Evolutionary conservation across 225 moss, liverwort and hornwort species (phyloP).

Genomic region (Thuidium tamariscinum): DNA sequence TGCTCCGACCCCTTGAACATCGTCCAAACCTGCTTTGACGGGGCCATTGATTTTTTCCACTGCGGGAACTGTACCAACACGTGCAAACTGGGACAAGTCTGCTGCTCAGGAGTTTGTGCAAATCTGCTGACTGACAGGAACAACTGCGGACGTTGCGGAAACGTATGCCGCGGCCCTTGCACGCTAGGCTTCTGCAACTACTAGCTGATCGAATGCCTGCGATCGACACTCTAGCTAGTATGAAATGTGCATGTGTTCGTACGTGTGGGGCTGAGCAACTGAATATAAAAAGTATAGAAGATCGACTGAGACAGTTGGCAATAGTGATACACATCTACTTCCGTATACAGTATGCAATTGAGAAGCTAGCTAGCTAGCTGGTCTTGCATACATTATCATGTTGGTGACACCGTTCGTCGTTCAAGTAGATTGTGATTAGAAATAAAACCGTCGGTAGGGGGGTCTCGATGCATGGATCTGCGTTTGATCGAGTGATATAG

Average conservation of each 20-base stretch:
- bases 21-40: too few species aligned
- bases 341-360: too few species aligned
- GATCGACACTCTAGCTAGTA: background rate
- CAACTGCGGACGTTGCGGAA: background rate
- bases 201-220: background rate
- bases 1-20: background rate
- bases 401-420: background rate
- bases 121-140: background rate
- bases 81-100: fast-evolving
- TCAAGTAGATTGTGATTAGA: background rate
- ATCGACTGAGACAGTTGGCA: too few species aligned
- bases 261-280: background rate
- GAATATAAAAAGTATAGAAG: too few species aligned
- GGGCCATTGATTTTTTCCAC: too few species aligned
- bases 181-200: too few species aligned
- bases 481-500: background rate
- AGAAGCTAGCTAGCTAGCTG: background rate
- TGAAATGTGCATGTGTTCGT: background rate
- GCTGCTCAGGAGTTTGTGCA: background rate
- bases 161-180: background rate
- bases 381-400: background rate
- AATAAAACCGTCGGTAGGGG: background rate
- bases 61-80: background rate
- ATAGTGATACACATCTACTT: too few species aligned
- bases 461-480: background rate